A percentile compares a stretch with the other conserved stretches of the same genome.
Evolutionary conservation across 495 filamentous ascomycete species (phyloP).

Genomic region (Arthonia radiata): DNA sequence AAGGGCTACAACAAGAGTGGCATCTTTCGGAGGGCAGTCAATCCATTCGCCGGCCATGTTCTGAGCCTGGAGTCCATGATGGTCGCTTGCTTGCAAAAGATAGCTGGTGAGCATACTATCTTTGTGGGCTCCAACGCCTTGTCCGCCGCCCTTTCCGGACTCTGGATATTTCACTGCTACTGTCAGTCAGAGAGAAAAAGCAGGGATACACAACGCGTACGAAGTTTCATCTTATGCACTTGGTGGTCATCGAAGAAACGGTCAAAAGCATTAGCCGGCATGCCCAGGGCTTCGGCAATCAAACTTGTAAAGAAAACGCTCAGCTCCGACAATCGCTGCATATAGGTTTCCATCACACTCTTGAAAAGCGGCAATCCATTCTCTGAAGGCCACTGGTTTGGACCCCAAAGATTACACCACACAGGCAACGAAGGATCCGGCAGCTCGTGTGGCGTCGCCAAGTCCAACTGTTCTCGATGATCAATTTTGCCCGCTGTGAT

Average conservation of each 20-base stretch:
- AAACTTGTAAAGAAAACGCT: conserved; percentile 56
- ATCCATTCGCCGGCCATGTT: conserved; percentile 69
- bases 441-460: conserved; percentile 32
- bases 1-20: conserved; percentile 67
- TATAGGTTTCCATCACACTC: conserved; percentile 43
- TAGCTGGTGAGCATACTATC: conserved; percentile 75
- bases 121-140: conserved; percentile 84
- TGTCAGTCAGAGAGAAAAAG: no score
- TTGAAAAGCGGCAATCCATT: conserved; percentile 46
- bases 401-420: conserved; percentile 59
- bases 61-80: conserved; percentile 69
- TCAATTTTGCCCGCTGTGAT: conserved; percentile 21
- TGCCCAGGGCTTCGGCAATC: conserved; percentile 66
- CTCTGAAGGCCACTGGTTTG: conserved; percentile 59
- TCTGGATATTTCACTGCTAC: no score
- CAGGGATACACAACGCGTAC: no score
- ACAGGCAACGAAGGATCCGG: conserved; percentile 37
- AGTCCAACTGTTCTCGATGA: conserved; percentile 77
- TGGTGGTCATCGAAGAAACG: conserved; percentile 60
- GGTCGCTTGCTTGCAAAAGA: conserved; percentile 61
- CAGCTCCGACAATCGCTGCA: conserved; percentile 42
- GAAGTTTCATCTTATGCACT: conserved; percentile 80
- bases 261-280: conserved; percentile 47
- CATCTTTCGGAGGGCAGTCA: conserved; percentile 35
- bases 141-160: conserved; percentile 23